Conservation (phyloP, 164 flowering plant genomes). For the Magnolia changhungtana region DNA sequence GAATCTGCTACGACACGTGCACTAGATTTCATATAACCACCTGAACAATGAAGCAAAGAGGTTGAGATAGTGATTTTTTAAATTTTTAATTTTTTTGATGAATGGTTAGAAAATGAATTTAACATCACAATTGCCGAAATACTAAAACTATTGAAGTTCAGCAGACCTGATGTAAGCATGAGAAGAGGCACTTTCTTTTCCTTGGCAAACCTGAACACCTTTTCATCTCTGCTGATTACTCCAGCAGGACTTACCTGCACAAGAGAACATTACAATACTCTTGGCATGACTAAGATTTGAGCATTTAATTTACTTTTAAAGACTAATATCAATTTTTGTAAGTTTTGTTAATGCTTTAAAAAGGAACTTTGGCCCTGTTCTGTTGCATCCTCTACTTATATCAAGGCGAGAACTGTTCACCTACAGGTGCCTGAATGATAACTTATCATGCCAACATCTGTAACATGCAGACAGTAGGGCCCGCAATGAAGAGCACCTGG, state of each 20-base stretch:
- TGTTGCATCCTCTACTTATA: not conserved
- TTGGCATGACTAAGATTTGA: not conserved
- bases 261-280: not conserved
- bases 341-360: too few species aligned
- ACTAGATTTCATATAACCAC: constrained; percentile 94
- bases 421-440: too few species aligned
- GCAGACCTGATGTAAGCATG: constrained; percentile 93
- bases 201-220: constrained; percentile 74
- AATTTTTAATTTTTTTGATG: too few species aligned
- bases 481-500: too few species aligned
- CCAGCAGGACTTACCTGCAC: constrained; percentile 83
- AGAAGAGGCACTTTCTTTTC: constrained; percentile 67
- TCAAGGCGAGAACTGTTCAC: too few species aligned
- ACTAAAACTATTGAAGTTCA: not conserved
- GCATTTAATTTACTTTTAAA: too few species aligned
- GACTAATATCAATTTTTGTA: too few species aligned
- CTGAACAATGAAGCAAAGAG: constrained; percentile 34
- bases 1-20: constrained; percentile 91
- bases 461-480: too few species aligned
- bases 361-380: not conserved
- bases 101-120: not conserved
- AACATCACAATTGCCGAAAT: not conserved
- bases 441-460: too few species aligned
- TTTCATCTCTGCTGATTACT: constrained; percentile 72
- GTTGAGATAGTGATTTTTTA: not conserved